Evolutionary conservation across 257 asterid genomes (phyloP).

Genomic region (Euphrasia confusa): DNA sequence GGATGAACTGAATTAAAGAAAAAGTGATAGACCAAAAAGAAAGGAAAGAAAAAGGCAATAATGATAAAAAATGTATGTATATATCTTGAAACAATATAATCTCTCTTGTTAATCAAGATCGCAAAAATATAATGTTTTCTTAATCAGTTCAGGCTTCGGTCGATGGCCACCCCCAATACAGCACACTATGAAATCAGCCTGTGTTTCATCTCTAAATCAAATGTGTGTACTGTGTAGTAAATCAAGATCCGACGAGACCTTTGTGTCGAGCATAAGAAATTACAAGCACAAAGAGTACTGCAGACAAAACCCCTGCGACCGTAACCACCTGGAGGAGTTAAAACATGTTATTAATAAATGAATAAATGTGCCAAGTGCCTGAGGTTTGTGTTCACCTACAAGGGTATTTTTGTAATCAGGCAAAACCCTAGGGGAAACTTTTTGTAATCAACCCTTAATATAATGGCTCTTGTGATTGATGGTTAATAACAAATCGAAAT

Average conservation of each 20-base stretch:
- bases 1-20: slow-evolving; percentile 1
- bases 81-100: background rate
- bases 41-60: background rate
- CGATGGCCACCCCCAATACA: background rate
- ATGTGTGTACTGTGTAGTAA: background rate
- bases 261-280: slow-evolving; percentile 60
- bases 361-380: background rate
- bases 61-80: background rate
- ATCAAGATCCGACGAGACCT: slow-evolving; percentile 68
- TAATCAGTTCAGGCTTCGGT: background rate
- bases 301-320: slow-evolving; percentile 27
- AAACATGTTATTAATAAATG: background rate
- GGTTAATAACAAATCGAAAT: background rate
- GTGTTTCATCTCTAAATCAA: background rate
- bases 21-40: no score
- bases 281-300: slow-evolving; percentile 37
- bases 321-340: slow-evolving; percentile 46
- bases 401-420: background rate
- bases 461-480: background rate
- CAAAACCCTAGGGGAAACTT: background rate
- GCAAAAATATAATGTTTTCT: slow-evolving; percentile 9
- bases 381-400: no score
- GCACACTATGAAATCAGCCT: background rate
- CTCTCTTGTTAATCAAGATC: slow-evolving; percentile 4
- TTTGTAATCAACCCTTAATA: background rate